Conservation (phyloP, 2,329 filamentous ascomycete genomes). For the Arthrobotrys sphaeroides region DNA sequence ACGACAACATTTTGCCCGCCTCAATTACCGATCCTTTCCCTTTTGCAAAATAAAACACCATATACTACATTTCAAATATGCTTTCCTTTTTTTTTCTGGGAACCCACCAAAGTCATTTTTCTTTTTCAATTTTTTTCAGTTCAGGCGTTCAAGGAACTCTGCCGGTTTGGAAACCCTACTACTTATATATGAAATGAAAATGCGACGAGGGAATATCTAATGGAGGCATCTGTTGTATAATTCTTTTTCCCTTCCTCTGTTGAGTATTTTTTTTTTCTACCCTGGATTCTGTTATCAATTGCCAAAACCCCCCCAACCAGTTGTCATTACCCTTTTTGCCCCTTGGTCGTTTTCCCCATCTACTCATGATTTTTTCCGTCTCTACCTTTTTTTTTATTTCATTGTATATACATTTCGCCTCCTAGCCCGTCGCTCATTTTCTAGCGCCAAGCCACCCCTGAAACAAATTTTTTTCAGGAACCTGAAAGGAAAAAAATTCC, state of each 20-base stretch:
- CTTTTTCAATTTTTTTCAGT: slow-evolving; percentile 13
- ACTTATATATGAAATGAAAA: slow-evolving; percentile 50
- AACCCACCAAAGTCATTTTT: background rate
- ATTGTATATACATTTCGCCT: slow-evolving; percentile 54
- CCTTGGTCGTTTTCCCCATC: background rate
- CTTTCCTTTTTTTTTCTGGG: background rate
- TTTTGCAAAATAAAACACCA: slow-evolving; percentile 32
- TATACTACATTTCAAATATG: slow-evolving; percentile 29
- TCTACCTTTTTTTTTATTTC: slow-evolving; percentile 31
- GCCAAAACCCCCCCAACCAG: slow-evolving; percentile 35
- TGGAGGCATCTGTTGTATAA: slow-evolving; percentile 61
- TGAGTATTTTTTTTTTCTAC: slow-evolving; percentile 60
- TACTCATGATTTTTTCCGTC: slow-evolving; percentile 35
- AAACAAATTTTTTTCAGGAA: slow-evolving; percentile 5
- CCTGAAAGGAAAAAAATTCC: slow-evolving; percentile 30
- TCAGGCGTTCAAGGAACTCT: slow-evolving; percentile 36
- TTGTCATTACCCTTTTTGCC: background rate
- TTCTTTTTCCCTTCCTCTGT: slow-evolving; percentile 62
- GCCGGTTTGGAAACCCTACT: slow-evolving; percentile 55
- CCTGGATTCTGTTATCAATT: slow-evolving; percentile 54
- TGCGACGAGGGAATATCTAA: slow-evolving; percentile 46
- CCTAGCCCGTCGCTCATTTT: slow-evolving; percentile 51
- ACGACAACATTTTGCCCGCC: slow-evolving; percentile 24
- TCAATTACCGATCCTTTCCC: slow-evolving; percentile 11
- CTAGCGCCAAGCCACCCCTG: background rate